Evolutionary conservation across 164 flowering plant species (phyloP).

Genomic region (Litsea cubeba): DNA sequence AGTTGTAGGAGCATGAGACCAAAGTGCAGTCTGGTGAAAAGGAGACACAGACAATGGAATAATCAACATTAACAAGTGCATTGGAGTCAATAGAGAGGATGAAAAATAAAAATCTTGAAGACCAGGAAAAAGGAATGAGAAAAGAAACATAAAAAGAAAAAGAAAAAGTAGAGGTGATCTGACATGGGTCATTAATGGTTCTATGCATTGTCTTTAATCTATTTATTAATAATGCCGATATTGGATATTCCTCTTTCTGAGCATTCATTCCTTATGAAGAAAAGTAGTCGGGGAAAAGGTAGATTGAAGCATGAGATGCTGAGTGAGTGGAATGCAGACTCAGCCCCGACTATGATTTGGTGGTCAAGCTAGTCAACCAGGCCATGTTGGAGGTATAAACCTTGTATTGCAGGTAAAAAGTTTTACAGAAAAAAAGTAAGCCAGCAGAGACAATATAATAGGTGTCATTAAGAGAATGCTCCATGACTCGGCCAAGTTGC

Average conservation of each 20-base stretch:
- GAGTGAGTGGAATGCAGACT: slow-evolving; percentile 31
- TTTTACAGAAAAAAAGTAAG: neutral
- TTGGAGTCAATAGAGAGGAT: neutral
- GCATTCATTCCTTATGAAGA: neutral
- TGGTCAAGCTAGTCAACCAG: slow-evolving; percentile 27
- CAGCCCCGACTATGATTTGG: slow-evolving; percentile 28
- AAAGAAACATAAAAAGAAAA: neutral
- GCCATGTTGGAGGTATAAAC: slow-evolving; percentile 21
- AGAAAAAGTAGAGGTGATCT: too few relatives aligned
- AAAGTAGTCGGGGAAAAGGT: neutral
- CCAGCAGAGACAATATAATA: slow-evolving; percentile 10
- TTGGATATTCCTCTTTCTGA: neutral
- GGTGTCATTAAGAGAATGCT: slow-evolving; percentile 22
- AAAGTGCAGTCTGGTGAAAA: neutral
- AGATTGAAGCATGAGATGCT: slow-evolving; percentile 39
- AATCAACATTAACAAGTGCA: neutral
- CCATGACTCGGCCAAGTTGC: slow-evolving; percentile 29
- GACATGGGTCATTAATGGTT: too few relatives aligned
- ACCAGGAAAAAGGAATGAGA: too few relatives aligned
- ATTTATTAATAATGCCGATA: neutral
- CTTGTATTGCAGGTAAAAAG: slow-evolving; percentile 11
- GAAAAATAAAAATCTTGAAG: too few relatives aligned
- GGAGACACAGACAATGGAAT: neutral
- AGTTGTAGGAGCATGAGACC: neutral
- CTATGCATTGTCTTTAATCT: neutral